Evolutionary conservation across 306 rosid genomes (phyloP).

Genomic region (Senna siamea): DNA sequence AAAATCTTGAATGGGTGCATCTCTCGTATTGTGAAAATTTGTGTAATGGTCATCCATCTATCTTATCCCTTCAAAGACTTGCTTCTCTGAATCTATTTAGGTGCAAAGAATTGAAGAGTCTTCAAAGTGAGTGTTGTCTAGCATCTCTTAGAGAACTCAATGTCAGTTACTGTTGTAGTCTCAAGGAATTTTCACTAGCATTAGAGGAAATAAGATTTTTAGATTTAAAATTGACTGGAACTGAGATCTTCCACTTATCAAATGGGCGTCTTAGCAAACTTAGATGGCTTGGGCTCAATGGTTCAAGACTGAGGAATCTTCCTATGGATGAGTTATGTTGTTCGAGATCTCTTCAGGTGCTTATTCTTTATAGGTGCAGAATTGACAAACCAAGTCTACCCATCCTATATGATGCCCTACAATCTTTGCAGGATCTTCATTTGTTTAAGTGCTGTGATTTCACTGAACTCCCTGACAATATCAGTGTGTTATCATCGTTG

Average conservation of each 20-base stretch:
- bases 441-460: not conserved
- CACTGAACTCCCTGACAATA: conserved; percentile 9
- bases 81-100: not conserved
- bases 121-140: not conserved
- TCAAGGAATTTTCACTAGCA: conserved; percentile 11
- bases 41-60: conserved; percentile 2
- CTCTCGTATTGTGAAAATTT: not conserved
- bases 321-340: not conserved
- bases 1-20: conserved; percentile 15
- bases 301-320: not conserved
- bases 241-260: conserved; percentile 10
- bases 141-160: not conserved
- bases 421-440: not conserved
- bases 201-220: not conserved
- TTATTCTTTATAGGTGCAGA: not conserved
- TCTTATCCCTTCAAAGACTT: not conserved
- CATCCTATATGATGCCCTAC: not conserved
- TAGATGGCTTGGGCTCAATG: not conserved
- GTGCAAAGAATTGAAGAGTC: conserved; percentile 3
- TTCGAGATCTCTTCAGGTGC: not conserved
- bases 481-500: conserved; percentile 19
- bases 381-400: not conserved
- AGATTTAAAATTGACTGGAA: not conserved
- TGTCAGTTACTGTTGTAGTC: not conserved
- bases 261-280: not conserved